Conservation (phyloP, 805 yeast species). For the Saccharomycopsis sp. region DNA sequence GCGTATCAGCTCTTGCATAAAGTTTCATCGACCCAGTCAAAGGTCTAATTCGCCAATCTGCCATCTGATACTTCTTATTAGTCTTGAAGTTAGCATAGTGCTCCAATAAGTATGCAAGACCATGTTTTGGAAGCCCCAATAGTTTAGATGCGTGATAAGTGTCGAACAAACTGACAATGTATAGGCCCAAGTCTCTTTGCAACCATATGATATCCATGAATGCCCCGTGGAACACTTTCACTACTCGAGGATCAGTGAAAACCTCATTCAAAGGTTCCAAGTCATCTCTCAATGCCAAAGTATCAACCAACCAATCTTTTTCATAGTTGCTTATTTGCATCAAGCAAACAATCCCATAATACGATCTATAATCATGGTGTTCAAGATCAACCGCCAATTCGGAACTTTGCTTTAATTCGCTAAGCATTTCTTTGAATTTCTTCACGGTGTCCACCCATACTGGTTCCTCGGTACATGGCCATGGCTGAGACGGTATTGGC, state of each 20-base stretch:
- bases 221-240: conserved; percentile 94
- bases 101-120: conserved; percentile 80
- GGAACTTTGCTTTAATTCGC: conserved; percentile 39
- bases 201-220: conserved; percentile 96
- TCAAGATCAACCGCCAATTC: conserved; percentile 93
- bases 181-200: conserved; percentile 90
- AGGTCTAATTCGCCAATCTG: conserved; percentile 95
- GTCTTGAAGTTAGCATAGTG: conserved; percentile 76
- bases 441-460: conserved; percentile 64
- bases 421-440: conserved; percentile 47
- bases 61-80: conserved; percentile 88
- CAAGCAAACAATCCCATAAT: conserved; percentile 82
- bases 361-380: conserved; percentile 89
- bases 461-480: conserved; percentile 54
- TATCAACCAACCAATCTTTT: conserved; percentile 84
- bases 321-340: conserved; percentile 86
- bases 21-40: conserved; percentile 64
- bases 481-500: conserved; percentile 50
- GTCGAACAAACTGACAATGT: conserved; percentile 84
- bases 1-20: conserved; percentile 95
- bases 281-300: conserved; percentile 70
- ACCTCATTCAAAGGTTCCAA: conserved; percentile 59
- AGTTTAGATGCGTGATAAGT: conserved; percentile 84
- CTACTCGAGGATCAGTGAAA: conserved; percentile 72
- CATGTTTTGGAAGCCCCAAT: conserved; percentile 72